Percentiles rank a stretch among this genome's conserved stretches.
phyloP scores from a whole-genome alignment of 345 rosid genomes.

The Lenwebbia sp. region DNA sequence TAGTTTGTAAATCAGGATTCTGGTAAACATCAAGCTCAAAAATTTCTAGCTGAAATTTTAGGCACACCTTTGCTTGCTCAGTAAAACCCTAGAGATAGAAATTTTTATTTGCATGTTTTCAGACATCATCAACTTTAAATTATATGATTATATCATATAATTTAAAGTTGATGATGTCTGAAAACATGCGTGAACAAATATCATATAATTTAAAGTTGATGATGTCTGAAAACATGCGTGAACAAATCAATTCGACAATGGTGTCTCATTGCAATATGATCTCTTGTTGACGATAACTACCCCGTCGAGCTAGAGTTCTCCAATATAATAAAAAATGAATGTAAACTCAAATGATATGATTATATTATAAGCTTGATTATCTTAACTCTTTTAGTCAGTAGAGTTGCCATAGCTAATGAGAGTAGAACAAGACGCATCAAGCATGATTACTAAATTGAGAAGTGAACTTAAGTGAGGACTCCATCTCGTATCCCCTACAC shows the following conservation, averaged over 20 bases:
- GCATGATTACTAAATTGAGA: neutral
- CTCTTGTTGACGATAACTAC: neutral
- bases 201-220: too few relatives aligned
- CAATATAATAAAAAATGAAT: neutral
- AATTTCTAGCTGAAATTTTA: too few relatives aligned
- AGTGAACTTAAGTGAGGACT: neutral
- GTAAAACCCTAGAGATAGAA: neutral
- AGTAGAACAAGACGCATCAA: neutral
- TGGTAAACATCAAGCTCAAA: too few relatives aligned
- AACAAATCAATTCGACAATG: neutral
- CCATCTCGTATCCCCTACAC: neutral
- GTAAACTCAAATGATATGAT: neutral
- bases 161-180: too few relatives aligned
- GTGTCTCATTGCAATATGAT: neutral
- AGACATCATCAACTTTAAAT: neutral
- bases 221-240: too few relatives aligned
- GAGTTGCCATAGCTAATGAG: neutral
- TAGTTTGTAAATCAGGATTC: too few relatives aligned
- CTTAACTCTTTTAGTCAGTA: too few relatives aligned
- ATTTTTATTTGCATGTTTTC: neutral
- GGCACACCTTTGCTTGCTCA: neutral
- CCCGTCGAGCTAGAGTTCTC: neutral
- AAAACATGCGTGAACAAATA: too few relatives aligned
- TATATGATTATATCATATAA: too few relatives aligned
- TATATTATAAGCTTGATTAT: neutral